Evolutionary conservation across 176 grass and related monocot species (phyloP).

Genomic region (Alopecurus myosuroides): DNA sequence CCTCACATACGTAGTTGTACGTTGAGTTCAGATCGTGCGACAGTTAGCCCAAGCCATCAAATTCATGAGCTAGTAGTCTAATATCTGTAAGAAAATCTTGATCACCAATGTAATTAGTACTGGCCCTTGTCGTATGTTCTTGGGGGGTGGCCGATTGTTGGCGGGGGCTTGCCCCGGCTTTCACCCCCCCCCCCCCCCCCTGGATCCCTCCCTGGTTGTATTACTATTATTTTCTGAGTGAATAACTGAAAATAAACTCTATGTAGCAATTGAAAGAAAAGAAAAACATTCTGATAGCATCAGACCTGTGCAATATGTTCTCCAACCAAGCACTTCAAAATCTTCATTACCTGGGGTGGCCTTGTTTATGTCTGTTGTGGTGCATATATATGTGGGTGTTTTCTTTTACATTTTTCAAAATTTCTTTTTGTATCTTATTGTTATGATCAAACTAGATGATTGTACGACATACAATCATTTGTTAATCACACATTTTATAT

Average conservation of each 20-base stretch:
- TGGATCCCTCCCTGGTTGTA: not conserved
- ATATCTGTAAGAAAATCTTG: too few species aligned
- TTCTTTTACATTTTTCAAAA: not conserved
- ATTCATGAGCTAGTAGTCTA: too few species aligned
- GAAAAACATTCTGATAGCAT: not conserved
- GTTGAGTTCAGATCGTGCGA: too few species aligned
- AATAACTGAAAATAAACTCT: conserved; percentile 14
- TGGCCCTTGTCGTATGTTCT: too few species aligned
- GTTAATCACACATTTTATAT: not conserved
- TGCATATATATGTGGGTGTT: not conserved
- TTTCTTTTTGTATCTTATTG: not conserved
- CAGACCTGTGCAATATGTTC: not conserved
- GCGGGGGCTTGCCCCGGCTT: too few species aligned
- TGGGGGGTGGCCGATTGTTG: too few species aligned
- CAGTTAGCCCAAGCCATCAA: too few species aligned
- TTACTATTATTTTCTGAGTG: not conserved
- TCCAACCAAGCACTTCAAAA: not conserved
- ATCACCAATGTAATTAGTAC: too few species aligned
- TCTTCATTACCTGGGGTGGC: not conserved
- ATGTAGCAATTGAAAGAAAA: not conserved
- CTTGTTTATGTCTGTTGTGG: not conserved
- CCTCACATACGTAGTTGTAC: too few species aligned
- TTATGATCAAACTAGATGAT: not conserved
- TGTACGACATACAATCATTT: not conserved
- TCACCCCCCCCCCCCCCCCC: too few species aligned